Evolutionary conservation across 2,329 filamentous ascomycete species (phyloP), one percentile per base, ranked within the genome.

Genomic region (Thyridium curvatum): DNA sequence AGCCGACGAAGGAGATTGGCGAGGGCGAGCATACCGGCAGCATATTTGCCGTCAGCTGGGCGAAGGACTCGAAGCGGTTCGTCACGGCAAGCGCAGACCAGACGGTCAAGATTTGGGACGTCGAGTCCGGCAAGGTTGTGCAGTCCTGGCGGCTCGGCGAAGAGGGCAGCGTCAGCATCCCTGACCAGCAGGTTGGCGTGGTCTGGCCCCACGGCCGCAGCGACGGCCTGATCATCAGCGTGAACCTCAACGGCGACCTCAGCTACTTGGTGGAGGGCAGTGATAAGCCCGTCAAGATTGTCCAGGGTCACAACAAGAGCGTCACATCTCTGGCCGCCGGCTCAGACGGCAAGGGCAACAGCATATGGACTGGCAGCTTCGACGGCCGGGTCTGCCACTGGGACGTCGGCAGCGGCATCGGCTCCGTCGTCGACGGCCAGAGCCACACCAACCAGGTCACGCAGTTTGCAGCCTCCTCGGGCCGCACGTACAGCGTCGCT

Each of bases 51-150:
- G 81, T 97, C 5, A 88, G 86, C 14, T 98, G 93, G 93, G 78
- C 86, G 2, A 79, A 79, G 44, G 89, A 97, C 58, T 89, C 88
- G 18, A 89, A 82, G 55, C 80, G 79, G 51, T 81, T 98, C 48
- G 91, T 86, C 18, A 98, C 93, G 2, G 87, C 89, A 13, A 94
- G 89, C 53, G 91, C 88, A 8, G 93, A 98, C 58, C 88, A 93
- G 65, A 96, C 89, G 0, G 86, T 98, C 40, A 90, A 89, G 60
- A 75, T 96, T 18, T 98, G 93, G 93, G 90, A 97, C 54, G 81
- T 79, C 3, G 87, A 94, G 56, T 72, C 81, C 12, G 87, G 84
- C 28, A 84, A 84, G 56, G 77, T 78, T 15, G 70, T 83, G 8
- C 86, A 94, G 59, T 86, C 78, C 18, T 98, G 93, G 93, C 77